A percentile compares a stretch with the other conserved stretches of the same genome.
Evolutionary conservation across 768 basidiomycete genomes (phyloP).

Genomic region (Calocera viscosa): DNA sequence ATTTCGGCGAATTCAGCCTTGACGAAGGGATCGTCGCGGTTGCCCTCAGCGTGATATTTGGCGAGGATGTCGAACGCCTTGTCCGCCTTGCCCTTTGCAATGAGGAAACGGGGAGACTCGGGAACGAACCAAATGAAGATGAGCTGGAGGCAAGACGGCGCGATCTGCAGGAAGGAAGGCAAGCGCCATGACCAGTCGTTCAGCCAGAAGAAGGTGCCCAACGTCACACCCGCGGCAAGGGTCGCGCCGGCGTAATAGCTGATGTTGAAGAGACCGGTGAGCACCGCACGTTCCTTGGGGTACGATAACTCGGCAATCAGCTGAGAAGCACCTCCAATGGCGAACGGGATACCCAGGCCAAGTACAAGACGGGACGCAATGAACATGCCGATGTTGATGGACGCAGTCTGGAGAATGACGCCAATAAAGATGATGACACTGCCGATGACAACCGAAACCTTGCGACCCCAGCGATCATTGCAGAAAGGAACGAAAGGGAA

Average conservation of each 20-base stretch:
- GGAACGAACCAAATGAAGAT: constrained; percentile 46
- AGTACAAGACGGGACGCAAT: constrained; percentile 11
- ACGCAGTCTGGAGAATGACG: constrained; percentile 22
- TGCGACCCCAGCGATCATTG: constrained; percentile 41
- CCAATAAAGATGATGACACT: constrained; percentile 23
- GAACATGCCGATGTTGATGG: constrained; percentile 28
- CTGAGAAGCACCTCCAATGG: constrained; percentile 11
- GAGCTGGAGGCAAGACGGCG: constrained; percentile 43
- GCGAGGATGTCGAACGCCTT: constrained; percentile 39
- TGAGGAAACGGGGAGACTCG: constrained; percentile 54
- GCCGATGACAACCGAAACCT: constrained; percentile 40
- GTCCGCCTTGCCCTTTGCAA: constrained; percentile 41
- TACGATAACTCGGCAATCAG: constrained; percentile 14
- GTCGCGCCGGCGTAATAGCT: constrained; percentile 13
- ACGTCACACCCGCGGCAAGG: constrained; percentile 22
- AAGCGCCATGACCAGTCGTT: constrained; percentile 58
- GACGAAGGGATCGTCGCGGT: constrained; percentile 37
- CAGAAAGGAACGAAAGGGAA: constrained; percentile 43
- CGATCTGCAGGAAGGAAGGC: constrained; percentile 46
- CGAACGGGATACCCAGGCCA: constrained; percentile 13
- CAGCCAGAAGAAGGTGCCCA: background rate
- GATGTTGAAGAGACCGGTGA: constrained; percentile 14
- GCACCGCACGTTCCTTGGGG: constrained; percentile 13
- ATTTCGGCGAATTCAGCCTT: constrained; percentile 48
- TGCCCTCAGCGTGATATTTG: constrained; percentile 50